Conservation (phyloP, 1,139 yeast species). For the Pichia inconspicua region DNA sequence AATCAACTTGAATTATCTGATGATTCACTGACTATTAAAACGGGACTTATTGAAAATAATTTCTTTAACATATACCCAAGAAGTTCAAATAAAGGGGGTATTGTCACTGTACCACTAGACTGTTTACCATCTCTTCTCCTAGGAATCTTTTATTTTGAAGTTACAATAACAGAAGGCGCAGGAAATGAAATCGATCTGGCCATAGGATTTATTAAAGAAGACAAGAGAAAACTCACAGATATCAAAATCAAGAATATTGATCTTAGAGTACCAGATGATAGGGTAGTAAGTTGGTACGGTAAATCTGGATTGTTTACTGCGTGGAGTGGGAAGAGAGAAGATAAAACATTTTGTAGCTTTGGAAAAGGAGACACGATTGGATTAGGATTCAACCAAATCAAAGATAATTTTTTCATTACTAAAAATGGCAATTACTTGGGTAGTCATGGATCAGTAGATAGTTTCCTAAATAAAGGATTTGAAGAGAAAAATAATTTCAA, state of each 20-base stretch:
- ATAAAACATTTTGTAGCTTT: conserved; percentile 39
- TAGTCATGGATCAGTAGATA: conserved; percentile 28
- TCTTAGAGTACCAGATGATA: conserved; percentile 40
- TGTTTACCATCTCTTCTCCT: conserved; percentile 8
- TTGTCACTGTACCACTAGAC: conserved; percentile 6
- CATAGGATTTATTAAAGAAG: conserved; percentile 33
- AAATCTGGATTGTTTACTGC: conserved; percentile 41
- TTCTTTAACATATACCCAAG: conserved; percentile 11
- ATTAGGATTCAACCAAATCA: conserved; percentile 70
- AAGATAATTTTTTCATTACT: conserved; percentile 62
- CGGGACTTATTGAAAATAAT: conserved; percentile 6
- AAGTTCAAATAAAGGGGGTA: conserved; percentile 4
- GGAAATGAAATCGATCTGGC: conserved; percentile 34
- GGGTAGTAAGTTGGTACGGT: conserved; percentile 53
- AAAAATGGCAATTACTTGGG: conserved; percentile 69
- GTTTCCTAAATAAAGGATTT: conserved; percentile 8
- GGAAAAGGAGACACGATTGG: conserved; percentile 65
- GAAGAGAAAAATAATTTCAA: conserved; percentile 8
- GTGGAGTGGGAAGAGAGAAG: conserved; percentile 34
- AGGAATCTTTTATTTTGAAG: conserved; percentile 54
- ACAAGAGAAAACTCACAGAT: conserved; percentile 14
- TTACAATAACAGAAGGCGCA: conserved; percentile 35
- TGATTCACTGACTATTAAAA: not conserved
- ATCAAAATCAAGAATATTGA: conserved; percentile 14
- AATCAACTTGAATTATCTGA: not conserved